Base-by-base conservation (phyloP, 768 basidiomycete genomes). In the Tubosaeta sp. region DNA sequence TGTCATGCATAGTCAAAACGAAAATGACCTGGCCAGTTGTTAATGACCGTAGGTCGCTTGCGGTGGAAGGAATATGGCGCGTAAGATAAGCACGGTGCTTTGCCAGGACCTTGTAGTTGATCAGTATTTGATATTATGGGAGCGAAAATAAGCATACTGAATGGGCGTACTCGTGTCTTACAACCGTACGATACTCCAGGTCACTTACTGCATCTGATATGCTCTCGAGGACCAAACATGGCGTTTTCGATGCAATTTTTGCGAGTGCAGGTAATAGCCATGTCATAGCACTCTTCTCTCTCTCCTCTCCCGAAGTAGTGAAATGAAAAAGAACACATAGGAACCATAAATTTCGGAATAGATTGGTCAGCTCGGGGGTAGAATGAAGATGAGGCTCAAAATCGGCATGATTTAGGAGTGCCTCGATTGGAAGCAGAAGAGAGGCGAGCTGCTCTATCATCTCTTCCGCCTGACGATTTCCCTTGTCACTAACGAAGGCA, bases 331-430 rank as follows among this genome's bases (percentile, higher is more conserved):
- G 79, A 25, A 89, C 81, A 65, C 91, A 93, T 17, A 97, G 71
- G 70, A 95, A 93, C 95, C 95, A 99, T 71, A 94, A 77, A 62
- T 91, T 93, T 41, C 94, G 82, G 79, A 97, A 98, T 19, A 92
- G 73, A 5, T 83, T 74, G 11, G 87, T 83, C 12, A 91, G 65
- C 22, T 83, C 83, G 5, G 82, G 64, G 1, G 84, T 75, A 17
- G 83, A 70, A 26, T 76, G 69, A 16, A 74, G 48, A 32, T 83
- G 78, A 2, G 87, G 82, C 42, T 78, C 76, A 67, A 88, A 89
- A 53, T 85, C 82, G 13, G 70, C 59, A 60, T 93, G 90, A 32
- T 77, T 72, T 22, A 99, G 77, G 22, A 97, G 78, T 1, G 91
- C 86, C 63, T 95, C 93, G 51, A 99, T 91, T 2, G 95, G 91